A percentile compares a stretch with the other conserved stretches of the same genome.
These are phyloP conservation scores for Pseudotulostoma volvatum DNA, from an alignment of 495 filamentous ascomycete genomes.

Conservation along the genomic window DNA sequence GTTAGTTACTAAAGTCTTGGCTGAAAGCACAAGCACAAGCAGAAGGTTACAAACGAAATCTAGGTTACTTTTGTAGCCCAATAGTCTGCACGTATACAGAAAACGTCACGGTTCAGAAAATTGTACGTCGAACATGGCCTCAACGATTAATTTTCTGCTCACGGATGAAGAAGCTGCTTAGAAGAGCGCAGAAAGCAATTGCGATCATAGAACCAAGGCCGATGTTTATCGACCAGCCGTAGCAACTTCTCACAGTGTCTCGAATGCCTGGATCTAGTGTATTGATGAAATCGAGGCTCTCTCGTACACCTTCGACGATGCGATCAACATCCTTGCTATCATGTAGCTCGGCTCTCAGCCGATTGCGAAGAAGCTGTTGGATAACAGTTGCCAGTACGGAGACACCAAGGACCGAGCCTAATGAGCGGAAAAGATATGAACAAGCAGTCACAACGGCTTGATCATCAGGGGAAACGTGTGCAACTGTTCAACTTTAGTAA, in stretches of 20 bases:
- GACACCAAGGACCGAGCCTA: slow-evolving; percentile 70
- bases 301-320: slow-evolving; percentile 51
- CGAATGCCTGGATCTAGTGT: slow-evolving; percentile 44
- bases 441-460: slow-evolving; percentile 79
- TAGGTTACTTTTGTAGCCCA: slow-evolving; percentile 1
- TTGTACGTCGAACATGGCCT: no score
- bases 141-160: slow-evolving; percentile 25
- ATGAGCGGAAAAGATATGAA: slow-evolving; percentile 66
- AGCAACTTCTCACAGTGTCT: slow-evolving; percentile 50
- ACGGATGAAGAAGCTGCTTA: slow-evolving; percentile 29
- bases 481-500: slow-evolving; percentile 67
- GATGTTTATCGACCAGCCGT: slow-evolving; percentile 37
- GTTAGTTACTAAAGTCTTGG: background rate
- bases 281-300: slow-evolving; percentile 57
- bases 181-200: slow-evolving; percentile 28
- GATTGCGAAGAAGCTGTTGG: slow-evolving; percentile 45
- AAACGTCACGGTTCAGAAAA: no score
- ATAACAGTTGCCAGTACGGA: slow-evolving; percentile 64
- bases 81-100: background rate
- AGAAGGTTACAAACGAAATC: background rate
- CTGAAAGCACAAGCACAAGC: background rate
- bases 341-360: slow-evolving; percentile 55
- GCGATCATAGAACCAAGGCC: slow-evolving; percentile 30
- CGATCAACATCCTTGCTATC: slow-evolving; percentile 45
- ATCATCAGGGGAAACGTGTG: slow-evolving; percentile 61